Evolutionary conservation across 164 flowering plant species (phyloP), one percentile per base, ranked within the genome.

Genomic region (Vitis amurensis): DNA sequence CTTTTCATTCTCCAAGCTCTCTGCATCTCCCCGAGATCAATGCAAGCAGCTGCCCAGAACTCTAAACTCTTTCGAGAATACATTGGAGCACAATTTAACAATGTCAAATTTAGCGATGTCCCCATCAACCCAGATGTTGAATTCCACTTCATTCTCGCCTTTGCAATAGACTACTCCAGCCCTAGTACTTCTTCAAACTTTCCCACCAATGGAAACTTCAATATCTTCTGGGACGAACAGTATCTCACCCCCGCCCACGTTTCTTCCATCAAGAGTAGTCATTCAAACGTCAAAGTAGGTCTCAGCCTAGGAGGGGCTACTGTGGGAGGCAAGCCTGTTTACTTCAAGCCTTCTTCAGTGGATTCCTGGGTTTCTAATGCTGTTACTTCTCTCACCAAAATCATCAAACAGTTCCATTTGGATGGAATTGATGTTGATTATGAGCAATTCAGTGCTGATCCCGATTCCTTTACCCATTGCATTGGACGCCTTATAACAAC

Each of bases 141-240:
- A 16, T 76, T 76, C 52, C 75, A 76, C 55, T 71, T 71, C 66
- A 71, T 76, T 31, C 79, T 76, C 56, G 59, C 83, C 61, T 80
- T 74, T 19, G 78, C 78, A 70, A 68, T 77, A 15, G 80, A 79
- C 63, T 76, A 79, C 17, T 55, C 64, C 63, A 68, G 72, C 48
- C 66, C 64, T 3, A 12, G 53, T 14, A 68, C 78, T 16, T 59
- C 73, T 2, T 69, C 83, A 15, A 74, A 90, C 0, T 74, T 82
- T 1, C 83, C 90, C 11, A 88, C 90, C 9, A 81, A 88, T 15
- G 93, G 93, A 3, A 71, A 74, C 11, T 85, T 89, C 81, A 80
- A 79, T 53, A 23, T 84, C 48, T 89, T 82, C 59, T 89, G 93
- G 88, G 87, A 87, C 69, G 44, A 75, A 3, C 66, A 67, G 7